Percentiles rank a stretch among this genome's conserved stretches.
These are phyloP conservation scores for Stereum hirsutum DNA, from an alignment of 1,284 basidiomycete species.

Conservation along the genomic window DNA sequence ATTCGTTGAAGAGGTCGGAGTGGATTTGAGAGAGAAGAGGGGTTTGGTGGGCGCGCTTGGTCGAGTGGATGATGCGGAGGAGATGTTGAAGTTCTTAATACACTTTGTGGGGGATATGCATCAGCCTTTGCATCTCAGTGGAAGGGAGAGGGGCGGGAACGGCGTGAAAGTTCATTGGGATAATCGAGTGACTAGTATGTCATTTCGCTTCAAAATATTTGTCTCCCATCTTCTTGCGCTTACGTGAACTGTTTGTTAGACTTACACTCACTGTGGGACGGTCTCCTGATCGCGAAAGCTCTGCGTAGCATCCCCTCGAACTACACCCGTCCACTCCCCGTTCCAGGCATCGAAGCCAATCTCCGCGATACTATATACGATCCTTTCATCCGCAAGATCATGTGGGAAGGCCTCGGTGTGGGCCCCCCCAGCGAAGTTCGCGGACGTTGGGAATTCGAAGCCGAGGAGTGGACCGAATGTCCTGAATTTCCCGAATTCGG, in stretches of 20 bases:
- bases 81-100: constrained; percentile 82
- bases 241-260: constrained; percentile 24
- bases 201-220: background rate
- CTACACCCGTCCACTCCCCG: constrained; percentile 66
- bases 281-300: constrained; percentile 71
- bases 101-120: constrained; percentile 92
- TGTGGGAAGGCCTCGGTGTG: constrained; percentile 70
- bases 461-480: constrained; percentile 59
- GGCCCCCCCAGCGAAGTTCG: constrained; percentile 7
- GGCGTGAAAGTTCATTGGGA: constrained; percentile 64
- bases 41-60: constrained; percentile 11
- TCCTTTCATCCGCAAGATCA: constrained; percentile 78
- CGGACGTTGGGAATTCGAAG: constrained; percentile 50
- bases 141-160: constrained; percentile 82
- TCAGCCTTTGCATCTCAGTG: constrained; percentile 84
- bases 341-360: constrained; percentile 57
- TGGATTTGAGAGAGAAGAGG: background rate
- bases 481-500: constrained; percentile 25
- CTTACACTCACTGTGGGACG: constrained; percentile 85
- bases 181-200: constrained; percentile 56
- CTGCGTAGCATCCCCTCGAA: constrained; percentile 67
- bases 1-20: constrained; percentile 19
- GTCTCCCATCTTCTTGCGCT: background rate
- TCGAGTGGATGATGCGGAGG: constrained; percentile 39
- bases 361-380: constrained; percentile 82